A percentile compares a stretch with the other conserved stretches of the same genome.
phyloP scores from a whole-genome alignment of 495 filamentous ascomycete genomes.

The Annulohypoxylon moriforme region DNA sequence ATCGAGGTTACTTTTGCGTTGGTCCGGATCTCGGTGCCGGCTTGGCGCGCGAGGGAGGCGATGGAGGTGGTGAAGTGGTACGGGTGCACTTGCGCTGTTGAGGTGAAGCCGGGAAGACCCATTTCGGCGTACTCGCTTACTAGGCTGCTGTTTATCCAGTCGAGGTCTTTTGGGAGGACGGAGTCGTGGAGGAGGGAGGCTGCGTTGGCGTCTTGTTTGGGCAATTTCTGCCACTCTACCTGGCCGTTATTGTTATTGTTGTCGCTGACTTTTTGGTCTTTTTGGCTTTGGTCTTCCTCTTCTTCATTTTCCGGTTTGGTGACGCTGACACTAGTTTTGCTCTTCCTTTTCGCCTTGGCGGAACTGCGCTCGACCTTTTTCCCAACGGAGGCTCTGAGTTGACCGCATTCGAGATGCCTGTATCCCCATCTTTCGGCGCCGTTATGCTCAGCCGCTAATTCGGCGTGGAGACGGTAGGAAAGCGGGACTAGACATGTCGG shows the following conservation, averaged over 20 bases:
- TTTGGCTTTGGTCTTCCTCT: constrained; percentile 12
- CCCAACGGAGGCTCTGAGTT: constrained; percentile 69
- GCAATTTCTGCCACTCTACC: constrained; percentile 68
- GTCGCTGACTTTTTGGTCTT: constrained; percentile 21
- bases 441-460: constrained; percentile 85
- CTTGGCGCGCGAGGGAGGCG: constrained; percentile 79
- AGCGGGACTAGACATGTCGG: constrained; percentile 86
- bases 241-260: constrained; percentile 24
- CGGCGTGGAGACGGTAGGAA: constrained; percentile 83
- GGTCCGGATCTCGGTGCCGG: constrained; percentile 76
- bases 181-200: constrained; percentile 67
- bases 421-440: constrained; percentile 91
- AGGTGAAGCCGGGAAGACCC: constrained; percentile 71
- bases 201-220: constrained; percentile 77
- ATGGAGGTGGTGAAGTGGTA: constrained; percentile 92
- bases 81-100: constrained; percentile 94
- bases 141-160: constrained; percentile 82
- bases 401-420: constrained; percentile 79
- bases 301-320: constrained; percentile 16
- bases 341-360: constrained; percentile 46
- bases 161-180: constrained; percentile 79
- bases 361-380: constrained; percentile 47
- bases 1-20: constrained; percentile 67
- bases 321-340: constrained; percentile 42
- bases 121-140: constrained; percentile 82